A percentile compares a stretch with the other conserved stretches of the same genome.
These are phyloP conservation scores for Rugonectria rugulosa DNA, from an alignment of 2,329 filamentous ascomycete species.

Conservation along the genomic window DNA sequence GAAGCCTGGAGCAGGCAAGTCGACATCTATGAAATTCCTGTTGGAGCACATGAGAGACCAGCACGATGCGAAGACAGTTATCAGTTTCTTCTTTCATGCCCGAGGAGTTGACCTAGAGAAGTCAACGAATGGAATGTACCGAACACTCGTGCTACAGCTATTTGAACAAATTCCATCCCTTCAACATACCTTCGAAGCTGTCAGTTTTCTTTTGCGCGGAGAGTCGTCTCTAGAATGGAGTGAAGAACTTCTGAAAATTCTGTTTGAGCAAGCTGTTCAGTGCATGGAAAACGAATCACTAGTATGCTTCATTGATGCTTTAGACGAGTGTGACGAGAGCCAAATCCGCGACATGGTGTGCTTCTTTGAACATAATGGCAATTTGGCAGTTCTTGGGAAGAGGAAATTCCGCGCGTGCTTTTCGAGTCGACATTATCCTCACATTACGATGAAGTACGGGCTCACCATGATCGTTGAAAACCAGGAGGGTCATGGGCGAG, in stretches of 20 bases:
- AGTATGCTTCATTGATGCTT: constrained; percentile 47
- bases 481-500: constrained; percentile 35
- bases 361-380: constrained; percentile 49
- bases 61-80: constrained; percentile 28
- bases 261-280: not conserved
- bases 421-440: constrained; percentile 56
- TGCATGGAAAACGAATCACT: rapidly evolving
- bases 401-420: constrained; percentile 49
- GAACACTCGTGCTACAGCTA: constrained; percentile 57
- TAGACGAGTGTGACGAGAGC: constrained; percentile 55
- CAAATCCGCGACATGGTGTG: constrained; percentile 51
- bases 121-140: constrained; percentile 56
- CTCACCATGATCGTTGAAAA: constrained; percentile 37
- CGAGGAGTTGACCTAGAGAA: constrained; percentile 53
- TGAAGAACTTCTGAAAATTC: not conserved
- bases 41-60: constrained; percentile 2
- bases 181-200: constrained; percentile 41
- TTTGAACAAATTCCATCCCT: constrained; percentile 44
- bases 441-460: constrained; percentile 44
- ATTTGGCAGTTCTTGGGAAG: constrained; percentile 23
- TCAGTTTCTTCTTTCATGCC: constrained; percentile 61
- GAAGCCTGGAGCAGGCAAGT: constrained; percentile 55
- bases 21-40: constrained; percentile 53
- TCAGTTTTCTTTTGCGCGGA: not conserved
- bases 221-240: no score